phyloP scores from a whole-genome alignment of 768 basidiomycete species.

The Trametes cinnabarina region DNA sequence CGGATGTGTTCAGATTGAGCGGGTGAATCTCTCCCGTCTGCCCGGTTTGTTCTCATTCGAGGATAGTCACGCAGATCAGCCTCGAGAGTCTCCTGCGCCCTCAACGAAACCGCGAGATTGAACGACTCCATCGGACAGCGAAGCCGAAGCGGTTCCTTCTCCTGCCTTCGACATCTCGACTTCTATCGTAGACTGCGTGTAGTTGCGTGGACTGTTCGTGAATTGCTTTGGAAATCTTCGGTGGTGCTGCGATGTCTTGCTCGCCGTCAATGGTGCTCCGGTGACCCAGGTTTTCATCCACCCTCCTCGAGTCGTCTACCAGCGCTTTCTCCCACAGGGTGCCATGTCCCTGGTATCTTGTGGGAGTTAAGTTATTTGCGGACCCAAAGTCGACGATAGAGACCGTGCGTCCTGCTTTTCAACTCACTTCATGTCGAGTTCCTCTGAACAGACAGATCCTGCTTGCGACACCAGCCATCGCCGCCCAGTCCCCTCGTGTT shows the following conservation, averaged over 20 bases:
- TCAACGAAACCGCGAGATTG: neutral
- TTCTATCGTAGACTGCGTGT: neutral
- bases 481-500: too few species aligned
- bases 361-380: neutral
- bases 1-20: too few species aligned
- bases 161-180: constrained; percentile 7
- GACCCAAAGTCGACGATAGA: too few species aligned
- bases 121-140: neutral
- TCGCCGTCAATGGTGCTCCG: constrained; percentile 1
- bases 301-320: neutral
- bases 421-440: neutral
- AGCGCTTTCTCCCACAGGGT: neutral
- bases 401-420: too few species aligned
- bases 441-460: neutral
- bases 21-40: neutral
- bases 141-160: neutral
- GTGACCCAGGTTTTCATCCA: neutral
- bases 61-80: neutral
- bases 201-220: neutral
- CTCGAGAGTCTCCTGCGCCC: neutral
- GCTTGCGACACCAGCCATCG: too few species aligned
- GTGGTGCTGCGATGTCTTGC: neutral
- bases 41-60: neutral
- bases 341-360: neutral
- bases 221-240: neutral